Base-by-base conservation (phyloP, 352 stramenopile genomes). In the Pythium sukuiense region DNA sequence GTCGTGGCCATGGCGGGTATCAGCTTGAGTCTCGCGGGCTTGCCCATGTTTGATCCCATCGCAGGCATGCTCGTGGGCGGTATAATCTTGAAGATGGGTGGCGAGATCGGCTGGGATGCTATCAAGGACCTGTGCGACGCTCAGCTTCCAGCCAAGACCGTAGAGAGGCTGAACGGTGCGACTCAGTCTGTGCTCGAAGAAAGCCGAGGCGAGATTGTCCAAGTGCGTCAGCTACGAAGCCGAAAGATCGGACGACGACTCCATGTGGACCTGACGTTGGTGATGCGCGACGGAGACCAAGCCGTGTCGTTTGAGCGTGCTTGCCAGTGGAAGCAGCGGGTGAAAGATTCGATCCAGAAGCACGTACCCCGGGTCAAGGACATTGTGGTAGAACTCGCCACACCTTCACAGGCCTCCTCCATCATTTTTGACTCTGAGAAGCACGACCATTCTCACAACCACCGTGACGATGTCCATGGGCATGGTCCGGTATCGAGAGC, bases 31-130 rank as follows among this genome's bases (percentile, higher is more conserved):
- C 69, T 92, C 16, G 74, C 73, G 0, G 83, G 83, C 0, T 76
- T 88, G 12, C 83, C 83, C 12, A 69, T 89, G 52, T 92, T 85
- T 61, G 83, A 92, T 39, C 83, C 83, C 6, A 69, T 92, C 9
- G 83, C 77, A 16, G 83, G 83, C 20, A 89, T 92, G 68, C 70
- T 84, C 4, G 81, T 92, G 24, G 81, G 83, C n/a, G 81, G 79
- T 3, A 89, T 92, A 39, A 88, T 92, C 35, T 62, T 89, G 27
- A 92, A 92, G 60, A 92, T 89, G 80, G 83, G 83, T 13, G 79
- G 72, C 16, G 83, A 92, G 55, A 88, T 92, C 43, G 83, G 83
- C 27, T 87, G 72, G 76, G 68, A 83, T 18, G 73, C 81, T 6
- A 76, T 76, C 18, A 76, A 81, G 60, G 83, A 92, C 52, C 65